Conservation (phyloP, 1,284 basidiomycete genomes). For the Ustilago sp. region DNA sequence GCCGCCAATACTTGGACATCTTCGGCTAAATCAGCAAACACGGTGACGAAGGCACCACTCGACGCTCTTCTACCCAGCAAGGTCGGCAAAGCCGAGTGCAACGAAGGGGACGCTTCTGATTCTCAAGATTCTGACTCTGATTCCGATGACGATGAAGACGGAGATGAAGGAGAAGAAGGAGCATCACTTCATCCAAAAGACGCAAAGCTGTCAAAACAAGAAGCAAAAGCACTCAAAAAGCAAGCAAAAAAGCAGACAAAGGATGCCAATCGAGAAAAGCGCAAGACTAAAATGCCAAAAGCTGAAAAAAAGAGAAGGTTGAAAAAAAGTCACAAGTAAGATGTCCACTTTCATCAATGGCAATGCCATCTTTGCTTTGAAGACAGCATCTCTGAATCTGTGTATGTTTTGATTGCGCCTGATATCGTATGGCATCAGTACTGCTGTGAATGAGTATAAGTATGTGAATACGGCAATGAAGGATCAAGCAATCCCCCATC, state of each 20-base stretch:
- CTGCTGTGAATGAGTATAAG: background rate
- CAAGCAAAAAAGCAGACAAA: conserved; percentile 60
- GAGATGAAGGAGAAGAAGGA: conserved; percentile 9
- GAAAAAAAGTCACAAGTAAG: conserved; percentile 61
- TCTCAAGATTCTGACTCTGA: conserved; percentile 16
- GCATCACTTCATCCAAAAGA: conserved; percentile 30
- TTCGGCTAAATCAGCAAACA: too few relatives aligned
- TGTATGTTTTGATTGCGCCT: background rate
- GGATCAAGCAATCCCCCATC: background rate
- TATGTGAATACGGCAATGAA: background rate
- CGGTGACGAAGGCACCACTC: background rate
- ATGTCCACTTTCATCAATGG: background rate
- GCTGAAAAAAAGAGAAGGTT: conserved; percentile 63
- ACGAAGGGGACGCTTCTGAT: conserved; percentile 5
- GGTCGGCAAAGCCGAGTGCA: background rate
- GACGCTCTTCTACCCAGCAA: conserved; percentile 10
- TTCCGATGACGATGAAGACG: conserved; percentile 10
- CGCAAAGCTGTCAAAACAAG: conserved; percentile 45
- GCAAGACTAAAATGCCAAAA: conserved; percentile 68
- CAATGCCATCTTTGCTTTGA: background rate
- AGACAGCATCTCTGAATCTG: background rate
- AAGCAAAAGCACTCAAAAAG: conserved; percentile 43
- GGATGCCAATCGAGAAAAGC: conserved; percentile 58
- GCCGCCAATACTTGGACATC: background rate
- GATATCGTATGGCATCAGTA: background rate